Evolutionary conservation across 768 basidiomycete species (phyloP), one percentile per base, ranked within the genome.

Genomic region (Multifurca ochricompacta): DNA sequence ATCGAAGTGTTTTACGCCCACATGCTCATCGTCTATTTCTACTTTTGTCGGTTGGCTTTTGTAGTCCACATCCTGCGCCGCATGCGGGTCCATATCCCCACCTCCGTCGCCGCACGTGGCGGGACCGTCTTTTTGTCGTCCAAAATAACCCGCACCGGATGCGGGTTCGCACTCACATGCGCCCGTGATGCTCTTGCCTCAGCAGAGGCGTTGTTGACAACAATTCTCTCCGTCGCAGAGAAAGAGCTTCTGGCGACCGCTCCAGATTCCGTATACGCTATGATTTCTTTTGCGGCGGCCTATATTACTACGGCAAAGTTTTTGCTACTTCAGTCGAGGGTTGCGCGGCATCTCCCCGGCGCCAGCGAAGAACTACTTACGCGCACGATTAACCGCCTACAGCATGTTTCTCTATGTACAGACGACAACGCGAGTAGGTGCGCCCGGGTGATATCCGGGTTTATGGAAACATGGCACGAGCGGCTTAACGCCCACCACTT

Each of bases 271-370:
- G 47, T 76, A 25, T 76, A 71, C 53, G 64, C 64, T 28, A 69
- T 77, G 68, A 65, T 76, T 41, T 64, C 69, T 0, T 73, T 76
- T 48, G 72, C 76, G 37, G 71, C 75, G 5, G 67, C 73, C 1
- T 75, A 69, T 44, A 54, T 77, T 45, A 68, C 77, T 46, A 64
- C 73, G 10, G 67, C 69, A 37, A 77, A 76, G 60, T 74, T 75
- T 45, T 32, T 59, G 23, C 2, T 59, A 2, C 48, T 61, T 50
- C 53, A 51, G n/a, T 39, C 57, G 16, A 48, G 39, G 16, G 31
- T 27, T 43, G 8, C 31, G 42, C 59, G 45, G 28, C 19, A 19
- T 19, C 25, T 59, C 35, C 59, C 53, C 11, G 58, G 59, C 8
- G 45, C 40, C 13, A 59, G 57, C 30, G 58, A 48, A 6, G 32